Percentiles rank a stretch among this genome's conserved stretches.
phyloP scores from a whole-genome alignment of 768 basidiomycete species.

The Hygrocybe coccinea region DNA sequence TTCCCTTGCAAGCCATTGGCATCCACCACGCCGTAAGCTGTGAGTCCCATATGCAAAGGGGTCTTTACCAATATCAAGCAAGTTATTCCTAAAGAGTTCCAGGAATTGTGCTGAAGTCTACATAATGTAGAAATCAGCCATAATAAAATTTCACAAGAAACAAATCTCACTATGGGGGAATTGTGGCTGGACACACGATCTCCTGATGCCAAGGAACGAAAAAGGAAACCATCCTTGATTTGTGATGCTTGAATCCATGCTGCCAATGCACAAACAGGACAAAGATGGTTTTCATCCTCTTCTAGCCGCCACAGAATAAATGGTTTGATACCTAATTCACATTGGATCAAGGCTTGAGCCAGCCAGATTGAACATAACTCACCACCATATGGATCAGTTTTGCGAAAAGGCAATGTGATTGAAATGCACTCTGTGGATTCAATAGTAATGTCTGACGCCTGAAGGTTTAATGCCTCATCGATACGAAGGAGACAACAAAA shows the following conservation, averaged over 20 bases:
- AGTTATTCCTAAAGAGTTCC: no score
- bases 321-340: constrained; percentile 28
- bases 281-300: constrained; percentile 28
- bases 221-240: constrained; percentile 29
- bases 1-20: constrained; percentile 34
- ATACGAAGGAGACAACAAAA: constrained; percentile 33
- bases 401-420: constrained; percentile 23
- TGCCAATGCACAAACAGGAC: constrained; percentile 32
- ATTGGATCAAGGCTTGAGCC: background rate
- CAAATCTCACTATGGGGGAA: constrained; percentile 21
- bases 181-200: constrained; percentile 24
- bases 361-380: background rate
- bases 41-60: constrained; percentile 37
- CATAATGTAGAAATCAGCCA: constrained; percentile 31
- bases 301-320: constrained; percentile 24
- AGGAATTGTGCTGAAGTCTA: no score
- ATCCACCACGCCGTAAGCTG: constrained; percentile 38
- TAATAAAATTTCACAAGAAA: constrained; percentile 14
- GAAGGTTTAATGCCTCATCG: constrained; percentile 35
- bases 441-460: constrained; percentile 20
- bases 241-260: constrained; percentile 21
- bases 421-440: constrained; percentile 8
- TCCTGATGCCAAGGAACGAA: constrained; percentile 25
- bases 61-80: constrained; percentile 37
- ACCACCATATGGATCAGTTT: constrained; percentile 30